These are phyloP conservation scores for Candida germanica DNA, from an alignment of 805 yeast species.

Conservation along the genomic window DNA sequence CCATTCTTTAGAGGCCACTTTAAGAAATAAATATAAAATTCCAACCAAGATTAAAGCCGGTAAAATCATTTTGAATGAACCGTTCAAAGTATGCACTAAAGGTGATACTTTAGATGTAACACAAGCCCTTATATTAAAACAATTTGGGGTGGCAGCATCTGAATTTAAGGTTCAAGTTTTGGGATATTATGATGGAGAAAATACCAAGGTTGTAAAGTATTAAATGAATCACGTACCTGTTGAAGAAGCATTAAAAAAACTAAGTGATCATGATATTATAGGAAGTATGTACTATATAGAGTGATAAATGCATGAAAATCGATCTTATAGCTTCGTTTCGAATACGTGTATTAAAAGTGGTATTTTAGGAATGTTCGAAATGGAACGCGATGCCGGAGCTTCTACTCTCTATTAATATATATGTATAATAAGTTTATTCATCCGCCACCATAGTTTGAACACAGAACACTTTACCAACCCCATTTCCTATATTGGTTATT, in stretches of 20 bases:
- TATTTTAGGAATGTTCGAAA: no score
- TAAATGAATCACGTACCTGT: no score
- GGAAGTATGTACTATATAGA: no score
- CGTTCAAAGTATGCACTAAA: conserved; percentile 73
- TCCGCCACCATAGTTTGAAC: conserved; percentile 45
- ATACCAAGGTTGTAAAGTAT: conserved; percentile 24
- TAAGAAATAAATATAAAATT: conserved; percentile 83
- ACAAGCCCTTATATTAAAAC: conserved; percentile 88
- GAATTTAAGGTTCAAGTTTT: conserved; percentile 79
- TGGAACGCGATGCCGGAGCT: no score
- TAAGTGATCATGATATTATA: no score
- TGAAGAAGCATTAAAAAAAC: no score
- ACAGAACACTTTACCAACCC: conserved; percentile 64
- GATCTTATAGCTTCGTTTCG: no score
- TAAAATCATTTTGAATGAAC: conserved; percentile 72
- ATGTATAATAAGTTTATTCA: background rate
- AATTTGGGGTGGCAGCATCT: conserved; percentile 92
- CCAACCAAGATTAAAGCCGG: conserved; percentile 92
- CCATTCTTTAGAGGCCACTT: conserved; percentile 90
- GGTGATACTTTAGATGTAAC: conserved; percentile 84
- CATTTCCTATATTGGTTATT: conserved; percentile 58
- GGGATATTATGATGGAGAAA: conserved; percentile 75
- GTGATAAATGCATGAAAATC: no score
- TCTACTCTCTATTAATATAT: no score
- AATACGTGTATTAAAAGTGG: no score